Percentiles rank a stretch among this genome's conserved stretches.
phyloP scores from a whole-genome alignment of 495 filamentous ascomycete genomes.

The Daldinia concentrica region DNA sequence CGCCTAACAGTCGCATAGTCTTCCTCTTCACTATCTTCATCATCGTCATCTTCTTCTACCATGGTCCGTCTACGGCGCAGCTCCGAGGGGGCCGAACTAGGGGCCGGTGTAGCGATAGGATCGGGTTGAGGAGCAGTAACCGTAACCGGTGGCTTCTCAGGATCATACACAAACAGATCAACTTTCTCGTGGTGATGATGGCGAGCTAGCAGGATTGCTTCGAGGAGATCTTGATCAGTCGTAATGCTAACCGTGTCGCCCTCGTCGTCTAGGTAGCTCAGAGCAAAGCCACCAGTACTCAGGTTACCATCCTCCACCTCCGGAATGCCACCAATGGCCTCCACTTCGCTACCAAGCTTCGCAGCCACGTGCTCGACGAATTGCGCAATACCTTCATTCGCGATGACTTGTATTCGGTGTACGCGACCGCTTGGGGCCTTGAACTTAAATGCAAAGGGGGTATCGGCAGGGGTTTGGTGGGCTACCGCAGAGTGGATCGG shows the following conservation, averaged over 20 bases:
- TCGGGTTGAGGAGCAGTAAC: constrained; percentile 75
- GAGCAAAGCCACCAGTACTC: constrained; percentile 82
- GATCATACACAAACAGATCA: constrained; percentile 96
- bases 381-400: constrained; percentile 80
- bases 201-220: constrained; percentile 86
- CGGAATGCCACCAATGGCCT: constrained; percentile 84
- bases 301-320: constrained; percentile 80
- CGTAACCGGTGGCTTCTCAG: constrained; percentile 79
- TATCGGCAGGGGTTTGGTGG: constrained; percentile 67
- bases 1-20: constrained; percentile 59
- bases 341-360: constrained; percentile 88
- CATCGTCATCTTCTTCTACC: constrained; percentile 57
- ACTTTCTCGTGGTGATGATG: constrained; percentile 86
- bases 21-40: constrained; percentile 71
- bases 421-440: constrained; percentile 97
- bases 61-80: constrained; percentile 63
- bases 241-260: constrained; percentile 98
- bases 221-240: constrained; percentile 89
- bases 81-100: constrained; percentile 59
- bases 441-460: constrained; percentile 98
- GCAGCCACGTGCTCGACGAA: constrained; percentile 80
- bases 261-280: constrained; percentile 97
- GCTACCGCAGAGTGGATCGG: constrained; percentile 71
- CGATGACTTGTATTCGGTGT: constrained; percentile 86
- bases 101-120: constrained; percentile 59